Percentiles rank a stretch among this genome's conserved stretches.
Conservation (phyloP, 768 basidiomycete species). For the Rhodotorula diobovata region DNA sequence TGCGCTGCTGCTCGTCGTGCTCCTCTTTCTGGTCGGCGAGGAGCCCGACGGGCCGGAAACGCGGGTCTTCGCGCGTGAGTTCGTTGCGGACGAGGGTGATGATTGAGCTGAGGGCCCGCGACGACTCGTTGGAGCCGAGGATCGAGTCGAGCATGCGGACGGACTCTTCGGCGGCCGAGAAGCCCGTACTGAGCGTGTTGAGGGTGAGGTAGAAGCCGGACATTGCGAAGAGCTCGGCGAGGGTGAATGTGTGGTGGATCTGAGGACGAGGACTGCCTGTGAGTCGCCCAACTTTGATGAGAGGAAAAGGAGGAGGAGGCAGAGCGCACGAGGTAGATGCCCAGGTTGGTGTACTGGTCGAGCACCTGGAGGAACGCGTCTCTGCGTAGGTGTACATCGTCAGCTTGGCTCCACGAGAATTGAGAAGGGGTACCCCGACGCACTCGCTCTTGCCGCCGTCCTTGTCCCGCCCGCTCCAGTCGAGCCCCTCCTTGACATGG, state of each 20-base stretch:
- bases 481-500: conserved; percentile 39
- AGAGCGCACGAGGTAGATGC: conserved; percentile 46
- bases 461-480: conserved; percentile 41
- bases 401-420: too few species aligned
- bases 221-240: conserved; percentile 51
- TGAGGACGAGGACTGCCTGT: background rate
- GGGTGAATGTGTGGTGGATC: conserved; percentile 48
- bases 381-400: background rate
- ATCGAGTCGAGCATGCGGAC: conserved; percentile 43
- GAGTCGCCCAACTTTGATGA: background rate
- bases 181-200: conserved; percentile 43
- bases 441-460: conserved; percentile 29
- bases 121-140: conserved; percentile 50
- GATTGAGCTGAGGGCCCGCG: conserved; percentile 47
- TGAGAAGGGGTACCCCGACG: background rate
- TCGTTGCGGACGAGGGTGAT: conserved; percentile 48
- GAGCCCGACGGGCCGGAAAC: conserved; percentile 2
- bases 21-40: conserved; percentile 28
- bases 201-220: conserved; percentile 49
- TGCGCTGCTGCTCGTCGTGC: conserved; percentile 23
- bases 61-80: conserved; percentile 45
- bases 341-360: conserved; percentile 49
- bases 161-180: conserved; percentile 44
- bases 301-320: background rate
- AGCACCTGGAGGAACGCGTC: conserved; percentile 46